Conservation (phyloP, 306 rosid species). For the Bauhinia variegata region DNA sequence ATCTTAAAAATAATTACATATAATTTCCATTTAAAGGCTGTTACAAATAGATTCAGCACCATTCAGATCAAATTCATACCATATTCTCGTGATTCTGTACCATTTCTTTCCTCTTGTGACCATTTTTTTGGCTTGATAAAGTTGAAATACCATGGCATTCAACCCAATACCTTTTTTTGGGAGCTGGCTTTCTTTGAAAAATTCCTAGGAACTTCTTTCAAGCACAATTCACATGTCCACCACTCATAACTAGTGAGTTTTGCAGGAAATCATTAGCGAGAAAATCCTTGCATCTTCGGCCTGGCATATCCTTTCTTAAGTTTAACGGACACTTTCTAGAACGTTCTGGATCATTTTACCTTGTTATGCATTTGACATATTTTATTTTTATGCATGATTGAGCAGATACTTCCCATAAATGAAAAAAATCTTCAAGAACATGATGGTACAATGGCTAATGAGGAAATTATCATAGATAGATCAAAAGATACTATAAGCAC, state of each 20-base stretch:
- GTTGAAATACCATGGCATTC: constrained; percentile 38
- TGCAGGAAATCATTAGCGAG: too few species aligned
- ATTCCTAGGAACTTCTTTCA: constrained; percentile 10
- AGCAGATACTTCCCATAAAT: constrained; percentile 57
- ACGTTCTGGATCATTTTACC: constrained; percentile 1
- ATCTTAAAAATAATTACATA: background rate
- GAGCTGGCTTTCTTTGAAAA: constrained; percentile 38
- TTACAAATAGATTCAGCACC: too few species aligned
- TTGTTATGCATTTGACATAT: constrained; percentile 22
- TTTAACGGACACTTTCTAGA: constrained; percentile 10
- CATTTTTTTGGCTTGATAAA: too few species aligned
- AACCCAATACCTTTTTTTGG: constrained; percentile 37
- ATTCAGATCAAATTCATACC: too few species aligned
- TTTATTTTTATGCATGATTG: constrained; percentile 34
- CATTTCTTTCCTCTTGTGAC: too few species aligned
- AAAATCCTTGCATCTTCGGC: too few species aligned
- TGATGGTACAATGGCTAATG: constrained; percentile 38
- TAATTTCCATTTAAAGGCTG: constrained; percentile 2
- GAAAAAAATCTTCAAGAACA: constrained; percentile 56
- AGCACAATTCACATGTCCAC: background rate
- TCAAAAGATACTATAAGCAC: constrained; percentile 35
- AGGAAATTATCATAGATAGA: constrained; percentile 43
- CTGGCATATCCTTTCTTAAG: background rate
- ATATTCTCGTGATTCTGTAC: too few species aligned
- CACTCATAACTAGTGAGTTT: too few species aligned